Evolutionary conservation across 768 basidiomycete genomes (phyloP).

Genomic region (Trametes cubensis): DNA sequence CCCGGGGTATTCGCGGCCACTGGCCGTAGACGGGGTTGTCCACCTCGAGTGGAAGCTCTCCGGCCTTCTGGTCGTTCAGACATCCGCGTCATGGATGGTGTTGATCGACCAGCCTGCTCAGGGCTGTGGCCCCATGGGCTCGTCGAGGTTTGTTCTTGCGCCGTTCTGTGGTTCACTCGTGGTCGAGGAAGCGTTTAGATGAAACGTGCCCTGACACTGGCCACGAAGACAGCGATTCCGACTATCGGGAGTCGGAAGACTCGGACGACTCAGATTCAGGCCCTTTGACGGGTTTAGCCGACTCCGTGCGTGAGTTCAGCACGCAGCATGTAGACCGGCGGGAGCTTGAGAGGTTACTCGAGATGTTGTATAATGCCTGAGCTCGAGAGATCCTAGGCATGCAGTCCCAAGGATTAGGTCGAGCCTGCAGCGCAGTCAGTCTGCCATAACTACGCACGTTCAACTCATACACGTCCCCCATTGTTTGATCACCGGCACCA

Average conservation of each 20-base stretch:
- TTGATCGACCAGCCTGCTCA: background rate
- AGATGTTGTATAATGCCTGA: too few relatives aligned
- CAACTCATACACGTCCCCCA: too few relatives aligned
- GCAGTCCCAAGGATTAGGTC: too few relatives aligned
- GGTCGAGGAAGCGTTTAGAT: background rate
- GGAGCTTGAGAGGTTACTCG: background rate
- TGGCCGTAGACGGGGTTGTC: background rate
- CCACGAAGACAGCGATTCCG: too few relatives aligned
- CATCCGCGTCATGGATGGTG: constrained; percentile 8
- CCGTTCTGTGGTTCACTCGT: background rate
- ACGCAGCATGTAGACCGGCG: background rate
- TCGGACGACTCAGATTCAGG: background rate
- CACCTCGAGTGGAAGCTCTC: constrained; percentile 5
- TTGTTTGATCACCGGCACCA: background rate
- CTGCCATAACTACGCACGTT: too few relatives aligned
- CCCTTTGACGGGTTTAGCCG: too few relatives aligned
- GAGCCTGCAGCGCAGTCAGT: too few relatives aligned
- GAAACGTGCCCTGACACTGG: background rate
- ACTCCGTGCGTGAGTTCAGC: background rate
- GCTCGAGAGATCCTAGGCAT: too few relatives aligned
- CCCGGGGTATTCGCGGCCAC: too few relatives aligned
- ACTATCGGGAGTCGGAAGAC: background rate
- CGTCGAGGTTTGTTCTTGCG: too few relatives aligned
- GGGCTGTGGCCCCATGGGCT: background rate
- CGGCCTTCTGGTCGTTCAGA: constrained; percentile 5